A percentile compares a stretch with the other conserved stretches of the same genome.
Conservation (phyloP, 345 rosid genomes). For the Brassica rapa region DNA sequence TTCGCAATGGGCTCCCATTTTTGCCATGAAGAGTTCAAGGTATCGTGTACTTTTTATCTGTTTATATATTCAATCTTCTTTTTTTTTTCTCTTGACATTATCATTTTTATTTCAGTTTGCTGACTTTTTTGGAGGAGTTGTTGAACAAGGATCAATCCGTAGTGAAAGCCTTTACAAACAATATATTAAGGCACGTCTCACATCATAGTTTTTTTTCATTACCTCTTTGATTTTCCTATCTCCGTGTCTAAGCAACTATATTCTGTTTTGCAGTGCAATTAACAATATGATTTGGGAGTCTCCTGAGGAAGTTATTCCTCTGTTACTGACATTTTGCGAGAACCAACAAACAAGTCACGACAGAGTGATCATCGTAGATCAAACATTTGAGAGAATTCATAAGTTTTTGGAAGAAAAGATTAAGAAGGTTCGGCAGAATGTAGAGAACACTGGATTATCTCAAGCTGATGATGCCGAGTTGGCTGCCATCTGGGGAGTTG, state of each 20-base stretch:
- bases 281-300: constrained; percentile 61
- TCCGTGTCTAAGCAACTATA: constrained; percentile 29
- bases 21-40: constrained; percentile 62
- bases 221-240: constrained; percentile 15
- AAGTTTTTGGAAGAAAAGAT: constrained; percentile 48
- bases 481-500: constrained; percentile 71
- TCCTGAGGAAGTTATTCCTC: constrained; percentile 55
- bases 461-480: constrained; percentile 46
- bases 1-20: constrained; percentile 71
- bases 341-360: constrained; percentile 47
- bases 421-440: constrained; percentile 38
- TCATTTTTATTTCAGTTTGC: constrained; percentile 54
- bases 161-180: constrained; percentile 50
- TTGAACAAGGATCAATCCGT: constrained; percentile 52
- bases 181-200: constrained; percentile 61
- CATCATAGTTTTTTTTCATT: background rate
- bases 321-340: constrained; percentile 62
- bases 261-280: constrained; percentile 59
- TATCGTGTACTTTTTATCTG: constrained; percentile 31
- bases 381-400: constrained; percentile 47
- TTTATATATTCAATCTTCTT: constrained; percentile 1
- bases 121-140: constrained; percentile 64
- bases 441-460: constrained; percentile 39
- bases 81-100: constrained; percentile 24
- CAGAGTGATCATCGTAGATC: constrained; percentile 39